Conservation (phyloP, 441 rosid genomes). For the Corymbia calophylla region DNA sequence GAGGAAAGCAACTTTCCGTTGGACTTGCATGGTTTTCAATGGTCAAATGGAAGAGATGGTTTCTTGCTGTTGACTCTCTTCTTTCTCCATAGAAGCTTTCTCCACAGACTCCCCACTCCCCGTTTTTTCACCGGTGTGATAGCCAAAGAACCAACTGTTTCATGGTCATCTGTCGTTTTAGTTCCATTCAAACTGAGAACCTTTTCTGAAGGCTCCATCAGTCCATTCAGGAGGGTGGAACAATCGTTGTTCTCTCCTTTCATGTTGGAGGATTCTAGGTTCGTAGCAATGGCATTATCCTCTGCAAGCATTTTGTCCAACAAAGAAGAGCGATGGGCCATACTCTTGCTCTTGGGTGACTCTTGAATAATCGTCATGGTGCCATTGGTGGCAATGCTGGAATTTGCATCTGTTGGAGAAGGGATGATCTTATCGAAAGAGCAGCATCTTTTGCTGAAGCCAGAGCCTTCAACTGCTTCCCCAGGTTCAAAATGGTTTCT, state of each 20-base stretch:
- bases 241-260: neutral
- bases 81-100: constrained; percentile 3
- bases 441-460: constrained; percentile 63
- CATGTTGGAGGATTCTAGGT: neutral
- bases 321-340: neutral
- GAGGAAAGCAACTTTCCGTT: neutral
- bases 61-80: neutral
- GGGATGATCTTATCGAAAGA: constrained; percentile 38
- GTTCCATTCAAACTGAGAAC: neutral
- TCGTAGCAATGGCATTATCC: neutral
- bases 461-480: constrained; percentile 80
- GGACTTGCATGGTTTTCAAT: neutral
- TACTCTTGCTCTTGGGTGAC: neutral
- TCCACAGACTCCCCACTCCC: neutral
- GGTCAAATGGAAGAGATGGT: neutral
- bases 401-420: constrained; percentile 22
- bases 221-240: neutral
- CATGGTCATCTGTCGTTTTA: neutral
- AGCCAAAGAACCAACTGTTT: neutral
- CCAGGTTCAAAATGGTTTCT: constrained; percentile 78
- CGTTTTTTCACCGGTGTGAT: neutral
- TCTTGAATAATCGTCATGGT: neutral
- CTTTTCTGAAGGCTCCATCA: neutral
- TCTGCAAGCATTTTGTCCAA: constrained; percentile 11
- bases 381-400: constrained; percentile 5